A percentile compares a stretch with the other conserved stretches of the same genome.
phyloP scores from a whole-genome alignment of 306 rosid species.

The Prunus mongolica region DNA sequence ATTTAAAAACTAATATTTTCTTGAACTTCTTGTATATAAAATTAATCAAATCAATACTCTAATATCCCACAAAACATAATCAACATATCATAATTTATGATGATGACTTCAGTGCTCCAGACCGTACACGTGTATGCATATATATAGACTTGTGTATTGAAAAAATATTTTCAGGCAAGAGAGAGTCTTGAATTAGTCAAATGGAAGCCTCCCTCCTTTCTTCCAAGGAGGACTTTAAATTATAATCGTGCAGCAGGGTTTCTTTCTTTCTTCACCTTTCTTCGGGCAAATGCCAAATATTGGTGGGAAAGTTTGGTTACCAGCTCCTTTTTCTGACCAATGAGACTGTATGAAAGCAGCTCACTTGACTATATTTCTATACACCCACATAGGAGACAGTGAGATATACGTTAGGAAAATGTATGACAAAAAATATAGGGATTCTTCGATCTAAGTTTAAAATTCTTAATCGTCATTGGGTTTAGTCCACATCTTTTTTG shows the following conservation, averaged over 20 bases:
- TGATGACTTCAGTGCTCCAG: background rate
- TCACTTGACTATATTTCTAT: conserved; percentile 20
- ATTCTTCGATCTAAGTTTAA: no score
- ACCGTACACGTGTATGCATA: background rate
- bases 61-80: background rate
- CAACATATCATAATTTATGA: background rate
- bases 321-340: conserved; percentile 77
- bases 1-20: conserved; percentile 18
- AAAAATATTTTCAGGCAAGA: background rate
- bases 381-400: conserved; percentile 18
- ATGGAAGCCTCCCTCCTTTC: conserved; percentile 39
- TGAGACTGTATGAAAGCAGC: conserved; percentile 19
- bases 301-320: conserved; percentile 90
- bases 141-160: background rate
- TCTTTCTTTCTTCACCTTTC: conserved; percentile 32
- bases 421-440: background rate
- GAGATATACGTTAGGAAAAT: conserved; percentile 12
- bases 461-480: no score
- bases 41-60: background rate
- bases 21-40: background rate
- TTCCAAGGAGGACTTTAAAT: conserved; percentile 30
- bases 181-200: conserved; percentile 53
- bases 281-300: conserved; percentile 36
- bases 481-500: no score
- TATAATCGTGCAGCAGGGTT: conserved; percentile 26